Evolutionary conservation across 352 stramenopile genomes (phyloP).

Genomic region (Aphanomyces stellatus): DNA sequence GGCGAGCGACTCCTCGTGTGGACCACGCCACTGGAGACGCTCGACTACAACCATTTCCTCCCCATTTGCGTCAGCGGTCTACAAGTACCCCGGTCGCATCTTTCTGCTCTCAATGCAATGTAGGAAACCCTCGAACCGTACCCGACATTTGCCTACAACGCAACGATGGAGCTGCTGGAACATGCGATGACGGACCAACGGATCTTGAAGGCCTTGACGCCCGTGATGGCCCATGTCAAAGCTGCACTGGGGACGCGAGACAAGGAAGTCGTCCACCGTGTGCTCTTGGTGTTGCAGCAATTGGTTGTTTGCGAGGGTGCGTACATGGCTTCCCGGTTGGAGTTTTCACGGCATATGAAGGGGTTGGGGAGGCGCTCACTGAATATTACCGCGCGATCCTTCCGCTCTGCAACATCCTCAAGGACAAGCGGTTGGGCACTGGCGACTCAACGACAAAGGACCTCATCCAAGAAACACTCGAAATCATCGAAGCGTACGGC

Average conservation of each 20-base stretch:
- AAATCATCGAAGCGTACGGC: conserved; percentile 66
- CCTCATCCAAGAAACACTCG: conserved; percentile 52
- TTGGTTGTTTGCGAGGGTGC: conserved; percentile 46
- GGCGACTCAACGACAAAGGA: conserved; percentile 47
- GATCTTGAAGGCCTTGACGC: conserved; percentile 46
- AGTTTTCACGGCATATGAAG: too few species aligned
- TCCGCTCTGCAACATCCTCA: conserved; percentile 73
- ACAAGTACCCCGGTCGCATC: conserved; percentile 18
- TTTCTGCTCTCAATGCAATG: background rate
- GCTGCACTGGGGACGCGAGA: conserved; percentile 50
- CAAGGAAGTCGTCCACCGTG: conserved; percentile 52
- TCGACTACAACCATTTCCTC: conserved; percentile 58
- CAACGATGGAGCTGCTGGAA: conserved; percentile 54
- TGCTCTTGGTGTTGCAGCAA: conserved; percentile 63
- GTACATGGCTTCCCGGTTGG: too few species aligned
- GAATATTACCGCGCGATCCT: conserved; percentile 69
- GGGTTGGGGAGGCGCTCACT: conserved; percentile 46
- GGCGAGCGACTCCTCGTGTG: conserved; percentile 44
- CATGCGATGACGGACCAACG: conserved; percentile 33
- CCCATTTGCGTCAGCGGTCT: conserved; percentile 64
- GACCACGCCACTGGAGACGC: conserved; percentile 43
- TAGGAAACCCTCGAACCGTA: conserved; percentile 66
- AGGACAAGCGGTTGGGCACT: conserved; percentile 66
- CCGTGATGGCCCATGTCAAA: conserved; percentile 56
- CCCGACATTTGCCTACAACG: conserved; percentile 58